Evolutionary conservation across 148 eudicot genomes (phyloP).

Genomic region (Chenopodium berlandieri): DNA sequence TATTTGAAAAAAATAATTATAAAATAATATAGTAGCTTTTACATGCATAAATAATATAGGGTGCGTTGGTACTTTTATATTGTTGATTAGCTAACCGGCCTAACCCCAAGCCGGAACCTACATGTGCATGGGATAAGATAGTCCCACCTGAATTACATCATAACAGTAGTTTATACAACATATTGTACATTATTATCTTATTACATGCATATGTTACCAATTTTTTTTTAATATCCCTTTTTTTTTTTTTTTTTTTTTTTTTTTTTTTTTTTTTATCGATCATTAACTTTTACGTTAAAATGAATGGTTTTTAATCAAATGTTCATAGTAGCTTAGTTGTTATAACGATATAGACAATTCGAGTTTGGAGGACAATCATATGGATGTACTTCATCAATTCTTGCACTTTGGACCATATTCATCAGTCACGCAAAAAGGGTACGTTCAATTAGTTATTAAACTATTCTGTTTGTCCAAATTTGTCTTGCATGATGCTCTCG

Average conservation of each 20-base stretch:
- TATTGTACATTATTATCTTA: too few relatives aligned
- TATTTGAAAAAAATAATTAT: too few relatives aligned
- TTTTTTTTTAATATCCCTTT: neutral
- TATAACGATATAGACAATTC: conserved; percentile 24
- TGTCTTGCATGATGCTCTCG: neutral
- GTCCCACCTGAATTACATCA: conserved; percentile 3
- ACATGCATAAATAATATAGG: neutral
- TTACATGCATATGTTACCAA: neutral
- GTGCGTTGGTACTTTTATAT: neutral
- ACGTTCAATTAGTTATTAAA: neutral
- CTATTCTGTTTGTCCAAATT: neutral
- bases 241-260: neutral
- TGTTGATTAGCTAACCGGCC: neutral
- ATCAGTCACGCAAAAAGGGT: neutral
- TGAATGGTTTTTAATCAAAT: neutral
- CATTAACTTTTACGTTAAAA: neutral
- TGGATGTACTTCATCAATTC: conserved; percentile 6
- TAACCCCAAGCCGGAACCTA: neutral
- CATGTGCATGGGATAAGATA: neutral
- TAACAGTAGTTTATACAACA: too few relatives aligned
- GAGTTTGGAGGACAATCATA: conserved; percentile 14
- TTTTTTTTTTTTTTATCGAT: neutral
- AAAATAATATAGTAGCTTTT: too few relatives aligned
- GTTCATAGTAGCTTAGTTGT: too few relatives aligned
- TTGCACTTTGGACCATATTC: conserved; percentile 1